phyloP scores from a whole-genome alignment of 176 grass and related monocot genomes.

The Panicum miliaceum region DNA sequence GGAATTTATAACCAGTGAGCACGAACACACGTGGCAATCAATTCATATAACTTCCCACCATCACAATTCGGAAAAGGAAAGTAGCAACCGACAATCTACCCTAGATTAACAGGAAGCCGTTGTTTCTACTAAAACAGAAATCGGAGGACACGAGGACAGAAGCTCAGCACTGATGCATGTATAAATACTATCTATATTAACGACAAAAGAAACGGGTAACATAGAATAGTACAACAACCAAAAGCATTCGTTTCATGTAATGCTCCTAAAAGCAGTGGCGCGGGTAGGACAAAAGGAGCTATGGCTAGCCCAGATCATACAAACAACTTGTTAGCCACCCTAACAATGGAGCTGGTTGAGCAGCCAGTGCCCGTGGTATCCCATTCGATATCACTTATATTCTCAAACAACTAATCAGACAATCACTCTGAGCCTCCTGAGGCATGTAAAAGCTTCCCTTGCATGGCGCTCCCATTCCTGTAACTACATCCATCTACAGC shows the following conservation, averaged over 20 bases:
- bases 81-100: not conserved
- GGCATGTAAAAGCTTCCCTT: not conserved
- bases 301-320: not conserved
- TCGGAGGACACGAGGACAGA: no score
- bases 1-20: not conserved
- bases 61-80: not conserved
- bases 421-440: not conserved
- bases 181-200: not conserved
- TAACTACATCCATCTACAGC: not conserved
- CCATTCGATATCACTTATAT: not conserved
- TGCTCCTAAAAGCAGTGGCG: not conserved
- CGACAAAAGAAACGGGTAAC: not conserved
- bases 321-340: not conserved
- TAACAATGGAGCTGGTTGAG: not conserved
- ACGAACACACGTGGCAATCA: not conserved
- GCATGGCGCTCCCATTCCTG: not conserved
- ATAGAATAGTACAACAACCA: not conserved
- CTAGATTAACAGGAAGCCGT: not conserved
- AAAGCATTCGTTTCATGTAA: not conserved
- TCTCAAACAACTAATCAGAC: not conserved
- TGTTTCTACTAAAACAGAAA: not conserved
- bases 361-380: not conserved
- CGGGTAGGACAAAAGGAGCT: not conserved
- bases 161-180: not conserved
- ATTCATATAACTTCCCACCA: slow-evolving; percentile 3